These are phyloP conservation scores for Hypoxylon sp. DNA, from an alignment of 2,329 filamentous ascomycete genomes.

Conservation along the genomic window DNA sequence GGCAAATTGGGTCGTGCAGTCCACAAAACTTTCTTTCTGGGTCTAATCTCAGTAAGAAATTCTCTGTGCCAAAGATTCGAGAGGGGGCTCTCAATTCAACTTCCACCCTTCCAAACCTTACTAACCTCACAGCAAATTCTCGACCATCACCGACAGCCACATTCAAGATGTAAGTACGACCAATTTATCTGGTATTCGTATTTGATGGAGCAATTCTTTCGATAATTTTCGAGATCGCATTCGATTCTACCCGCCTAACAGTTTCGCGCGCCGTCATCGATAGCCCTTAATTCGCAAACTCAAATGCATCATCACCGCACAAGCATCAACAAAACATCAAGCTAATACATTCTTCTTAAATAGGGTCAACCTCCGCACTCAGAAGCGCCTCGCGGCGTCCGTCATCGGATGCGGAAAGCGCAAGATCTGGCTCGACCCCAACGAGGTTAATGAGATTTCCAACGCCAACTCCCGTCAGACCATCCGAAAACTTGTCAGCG, in stretches of 20 bases:
- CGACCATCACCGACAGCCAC: constrained; percentile 51
- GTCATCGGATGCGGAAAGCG: constrained; percentile 99
- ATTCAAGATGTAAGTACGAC: constrained; percentile 54
- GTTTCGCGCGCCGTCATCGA: constrained; percentile 32
- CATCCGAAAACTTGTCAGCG: constrained; percentile 98
- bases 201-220: constrained; percentile 9
- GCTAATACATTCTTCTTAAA: constrained; percentile 49
- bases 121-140: constrained; percentile 52
- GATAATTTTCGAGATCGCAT: constrained; percentile 12
- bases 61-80: constrained; percentile 44
- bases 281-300: constrained; percentile 1
- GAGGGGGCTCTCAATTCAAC: constrained; percentile 49
- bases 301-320: constrained; percentile 33
- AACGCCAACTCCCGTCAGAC: constrained; percentile 99
- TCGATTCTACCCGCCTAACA: constrained; percentile 17
- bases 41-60: constrained; percentile 42
- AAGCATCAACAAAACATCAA: constrained; percentile 6
- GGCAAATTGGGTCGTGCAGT: constrained; percentile 47
- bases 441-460: constrained; percentile 99
- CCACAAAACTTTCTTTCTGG: constrained; percentile 46
- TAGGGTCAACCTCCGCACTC: constrained; percentile 99
- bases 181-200: constrained; percentile 14
- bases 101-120: constrained; percentile 49
- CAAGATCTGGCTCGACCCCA: constrained; percentile 99
- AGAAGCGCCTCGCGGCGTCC: constrained; percentile 99